Evolutionary conservation across 352 stramenopile species (phyloP).

Genomic region (Phytophthora litchii): DNA sequence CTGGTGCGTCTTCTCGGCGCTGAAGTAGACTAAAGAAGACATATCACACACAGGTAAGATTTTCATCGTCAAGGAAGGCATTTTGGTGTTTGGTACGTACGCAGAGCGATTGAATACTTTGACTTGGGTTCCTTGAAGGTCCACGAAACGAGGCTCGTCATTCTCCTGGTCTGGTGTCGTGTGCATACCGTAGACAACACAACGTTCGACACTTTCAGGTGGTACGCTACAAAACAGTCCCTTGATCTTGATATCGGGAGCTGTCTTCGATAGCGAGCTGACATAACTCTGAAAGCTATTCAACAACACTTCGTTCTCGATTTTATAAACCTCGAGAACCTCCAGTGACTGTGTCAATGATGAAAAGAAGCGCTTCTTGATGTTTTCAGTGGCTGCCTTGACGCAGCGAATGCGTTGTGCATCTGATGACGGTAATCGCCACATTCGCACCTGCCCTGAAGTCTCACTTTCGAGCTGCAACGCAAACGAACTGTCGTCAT

Average conservation of each 20-base stretch:
- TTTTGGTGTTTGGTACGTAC: slow-evolving; percentile 17
- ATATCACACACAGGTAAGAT: not conserved
- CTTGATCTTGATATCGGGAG: slow-evolving; percentile 61
- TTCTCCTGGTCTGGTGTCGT: slow-evolving; percentile 6
- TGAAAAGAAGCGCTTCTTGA: slow-evolving; percentile 60
- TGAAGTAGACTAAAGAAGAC: slow-evolving; percentile 16
- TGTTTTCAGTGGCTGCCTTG: slow-evolving; percentile 74
- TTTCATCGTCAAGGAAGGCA: not conserved
- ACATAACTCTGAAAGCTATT: slow-evolving; percentile 62
- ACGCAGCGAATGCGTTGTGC: slow-evolving; percentile 63
- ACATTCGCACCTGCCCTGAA: slow-evolving; percentile 52
- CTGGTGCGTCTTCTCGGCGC: slow-evolving; percentile 22
- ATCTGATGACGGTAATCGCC: slow-evolving; percentile 48
- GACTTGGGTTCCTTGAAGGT: slow-evolving; percentile 10
- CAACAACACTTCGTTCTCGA: slow-evolving; percentile 73
- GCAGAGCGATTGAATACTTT: slow-evolving; percentile 47
- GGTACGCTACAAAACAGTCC: slow-evolving; percentile 76
- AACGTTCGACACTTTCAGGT: slow-evolving; percentile 54
- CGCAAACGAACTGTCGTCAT: slow-evolving; percentile 50
- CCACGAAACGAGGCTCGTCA: slow-evolving; percentile 16
- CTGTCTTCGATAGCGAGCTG: slow-evolving; percentile 13
- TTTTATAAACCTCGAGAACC: slow-evolving; percentile 83
- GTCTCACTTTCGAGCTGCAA: slow-evolving; percentile 75
- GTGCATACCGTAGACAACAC: slow-evolving; percentile 71
- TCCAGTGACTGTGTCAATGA: slow-evolving; percentile 33